Conservation (phyloP, 768 basidiomycete genomes). For the Lanmaoa rubissima region DNA sequence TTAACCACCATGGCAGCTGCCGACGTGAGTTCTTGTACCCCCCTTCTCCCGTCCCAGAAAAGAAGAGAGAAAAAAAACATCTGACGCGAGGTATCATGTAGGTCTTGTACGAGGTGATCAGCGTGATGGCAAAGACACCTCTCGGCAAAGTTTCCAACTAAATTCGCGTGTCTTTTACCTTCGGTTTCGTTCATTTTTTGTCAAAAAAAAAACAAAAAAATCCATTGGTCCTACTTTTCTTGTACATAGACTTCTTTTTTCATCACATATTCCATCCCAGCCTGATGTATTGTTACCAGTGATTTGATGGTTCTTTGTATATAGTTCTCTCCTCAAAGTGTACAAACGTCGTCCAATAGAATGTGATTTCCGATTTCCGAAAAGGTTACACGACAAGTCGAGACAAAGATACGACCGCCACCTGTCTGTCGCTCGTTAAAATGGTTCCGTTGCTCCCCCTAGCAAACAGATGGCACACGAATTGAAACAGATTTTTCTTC, state of each 20-base stretch:
- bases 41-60: no score
- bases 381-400: no score
- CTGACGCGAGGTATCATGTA: constrained; percentile 30
- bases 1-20: constrained; percentile 64
- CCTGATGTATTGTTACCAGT: not conserved
- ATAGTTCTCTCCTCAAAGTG: not conserved
- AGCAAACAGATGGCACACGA: no score
- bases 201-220: not conserved
- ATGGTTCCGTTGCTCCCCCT: no score
- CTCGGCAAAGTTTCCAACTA: constrained; percentile 52
- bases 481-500: no score
- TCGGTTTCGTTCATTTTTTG: no score
- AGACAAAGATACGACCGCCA: no score
- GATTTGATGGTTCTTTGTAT: not conserved
- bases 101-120: constrained; percentile 74
- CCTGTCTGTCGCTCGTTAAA: no score
- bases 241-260: not conserved
- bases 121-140: constrained; percentile 78
- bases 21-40: constrained; percentile 39
- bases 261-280: not conserved
- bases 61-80: no score
- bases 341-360: not conserved
- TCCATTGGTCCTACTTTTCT: not conserved
- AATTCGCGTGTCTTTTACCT: not conserved
- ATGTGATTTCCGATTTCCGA: no score